Conservation (phyloP, 2,329 filamentous ascomycete species). For the Calonectria crousiana region DNA sequence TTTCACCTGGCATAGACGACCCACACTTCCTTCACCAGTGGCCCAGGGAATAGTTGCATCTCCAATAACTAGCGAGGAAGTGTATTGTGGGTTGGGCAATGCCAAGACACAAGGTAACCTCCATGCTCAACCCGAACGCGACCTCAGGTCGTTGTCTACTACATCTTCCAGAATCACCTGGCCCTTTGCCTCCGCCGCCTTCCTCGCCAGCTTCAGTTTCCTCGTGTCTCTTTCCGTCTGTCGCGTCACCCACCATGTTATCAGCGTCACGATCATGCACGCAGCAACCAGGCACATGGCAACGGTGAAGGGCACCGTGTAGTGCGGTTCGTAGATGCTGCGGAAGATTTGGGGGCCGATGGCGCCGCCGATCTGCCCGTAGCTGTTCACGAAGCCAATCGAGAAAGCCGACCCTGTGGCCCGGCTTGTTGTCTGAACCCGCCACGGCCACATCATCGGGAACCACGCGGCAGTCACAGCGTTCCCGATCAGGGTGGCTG, state of each 20-base stretch:
- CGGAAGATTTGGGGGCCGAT: slow-evolving; percentile 28
- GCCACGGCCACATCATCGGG: slow-evolving; percentile 58
- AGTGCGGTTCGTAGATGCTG: slow-evolving; percentile 4
- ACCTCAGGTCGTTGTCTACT: neutral
- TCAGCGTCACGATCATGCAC: slow-evolving; percentile 9
- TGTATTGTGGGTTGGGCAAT: neutral
- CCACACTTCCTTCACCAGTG: neutral
- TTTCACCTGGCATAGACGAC: neutral
- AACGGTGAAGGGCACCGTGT: slow-evolving; percentile 13
- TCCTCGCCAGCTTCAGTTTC: neutral
- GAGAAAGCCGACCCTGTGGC: slow-evolving; percentile 30
- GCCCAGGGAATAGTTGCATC: neutral
- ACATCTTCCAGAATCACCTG: neutral
- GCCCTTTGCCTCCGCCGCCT: neutral
- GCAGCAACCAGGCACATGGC: slow-evolving; percentile 13
- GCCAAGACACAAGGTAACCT: neutral
- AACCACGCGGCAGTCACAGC: slow-evolving; percentile 58
- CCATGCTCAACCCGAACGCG: neutral
- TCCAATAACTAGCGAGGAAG: neutral
- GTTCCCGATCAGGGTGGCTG: slow-evolving; percentile 59
- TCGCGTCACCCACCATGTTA: slow-evolving; percentile 14
- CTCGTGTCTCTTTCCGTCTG: slow-evolving; percentile 11
- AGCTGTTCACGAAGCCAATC: slow-evolving; percentile 30
- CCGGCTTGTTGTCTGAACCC: slow-evolving; percentile 28
- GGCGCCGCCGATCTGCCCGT: slow-evolving; percentile 30